Base-by-base conservation (phyloP, 2,329 filamentous ascomycete species). In the Pseudohalonectria lignicola region DNA sequence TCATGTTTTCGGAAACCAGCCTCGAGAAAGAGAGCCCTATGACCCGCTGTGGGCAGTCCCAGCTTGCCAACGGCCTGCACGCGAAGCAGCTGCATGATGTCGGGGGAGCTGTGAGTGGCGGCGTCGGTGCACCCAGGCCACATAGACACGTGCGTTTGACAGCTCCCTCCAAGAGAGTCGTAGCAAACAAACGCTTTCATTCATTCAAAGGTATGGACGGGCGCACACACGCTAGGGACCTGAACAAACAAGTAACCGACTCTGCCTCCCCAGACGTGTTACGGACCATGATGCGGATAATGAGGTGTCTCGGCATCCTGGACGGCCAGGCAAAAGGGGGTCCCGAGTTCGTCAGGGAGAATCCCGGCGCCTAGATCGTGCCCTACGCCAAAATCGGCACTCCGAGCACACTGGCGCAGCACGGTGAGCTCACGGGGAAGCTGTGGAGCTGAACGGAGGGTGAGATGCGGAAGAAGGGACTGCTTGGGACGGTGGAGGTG, bases 341-440 rank as follows among this genome's bases (percentile, higher is more conserved):
- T 31, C 31, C 41, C 5, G 36, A 44, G 7, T 49, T 51, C 37
- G 39, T 37, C 9, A 20, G 37, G 10, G 23, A 15, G 3, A 39
- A 46, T 11, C 48, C 44, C 4, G 49, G 49, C 6, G 41, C 41
- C 4, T 50, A 49, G 13, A 39, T 50, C 9, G 41, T 49, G 18
- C 48, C 47, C 11, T 46, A 49, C 36, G 44, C 49, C 2, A 46
- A 44, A 21, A 40, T 50, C 13, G 47, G 49, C 15, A 47, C 36
- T 31, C 15, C 43, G 10, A 42, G 39, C 23, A 31, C n/a, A 4
- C 11, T 20, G 2, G 41, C 31, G 5, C 26, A 25, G 4, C 39
- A 43, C 18, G 12, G 21, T 4, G 8, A 9, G 23, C 31, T 42
- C 18, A 36, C 36, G 4, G 35, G 17, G 11, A 42, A 36, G 36